phyloP scores from a whole-genome alignment of 2,329 filamentous ascomycete species.

The Claviceps sp. region DNA sequence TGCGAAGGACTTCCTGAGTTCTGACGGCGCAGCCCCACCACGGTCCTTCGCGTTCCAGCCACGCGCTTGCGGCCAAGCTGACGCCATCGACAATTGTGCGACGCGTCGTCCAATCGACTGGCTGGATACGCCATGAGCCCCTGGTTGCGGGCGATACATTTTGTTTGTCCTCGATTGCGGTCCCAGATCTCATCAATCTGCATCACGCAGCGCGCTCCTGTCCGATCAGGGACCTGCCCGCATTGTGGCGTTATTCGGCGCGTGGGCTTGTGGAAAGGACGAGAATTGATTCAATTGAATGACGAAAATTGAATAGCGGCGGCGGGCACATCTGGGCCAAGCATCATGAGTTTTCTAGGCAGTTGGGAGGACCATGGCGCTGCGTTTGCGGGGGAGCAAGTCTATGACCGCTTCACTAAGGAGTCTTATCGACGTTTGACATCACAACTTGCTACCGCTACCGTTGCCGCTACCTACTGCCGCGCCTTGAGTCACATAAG shows the following conservation, averaged over 20 bases:
- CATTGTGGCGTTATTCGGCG: too few relatives aligned
- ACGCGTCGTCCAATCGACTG: neutral
- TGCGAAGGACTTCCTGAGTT: neutral
- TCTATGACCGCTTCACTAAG: neutral
- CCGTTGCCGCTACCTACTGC: neutral
- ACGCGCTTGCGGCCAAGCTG: neutral
- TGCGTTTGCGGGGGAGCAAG: neutral
- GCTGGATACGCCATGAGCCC: neutral
- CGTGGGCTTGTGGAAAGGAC: too few relatives aligned
- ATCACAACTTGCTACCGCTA: neutral
- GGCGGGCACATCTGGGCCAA: too few relatives aligned
- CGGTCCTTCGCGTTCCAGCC: neutral
- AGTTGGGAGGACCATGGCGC: neutral
- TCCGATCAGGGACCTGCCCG: too few relatives aligned
- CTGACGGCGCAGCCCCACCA: constrained; percentile 1
- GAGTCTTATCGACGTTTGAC: neutral
- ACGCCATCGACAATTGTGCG: constrained; percentile 1
- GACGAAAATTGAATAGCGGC: too few relatives aligned
- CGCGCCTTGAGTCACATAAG: neutral
- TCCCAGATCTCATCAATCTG: neutral
- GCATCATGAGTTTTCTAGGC: too few relatives aligned
- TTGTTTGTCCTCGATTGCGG: constrained; percentile 1
- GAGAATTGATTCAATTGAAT: too few relatives aligned
- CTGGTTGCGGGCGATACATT: too few relatives aligned
- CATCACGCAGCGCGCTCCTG: neutral